These are phyloP conservation scores for Neurospora crassa DNA, from an alignment of 2,329 filamentous ascomycete genomes.

Conservation along the genomic window DNA sequence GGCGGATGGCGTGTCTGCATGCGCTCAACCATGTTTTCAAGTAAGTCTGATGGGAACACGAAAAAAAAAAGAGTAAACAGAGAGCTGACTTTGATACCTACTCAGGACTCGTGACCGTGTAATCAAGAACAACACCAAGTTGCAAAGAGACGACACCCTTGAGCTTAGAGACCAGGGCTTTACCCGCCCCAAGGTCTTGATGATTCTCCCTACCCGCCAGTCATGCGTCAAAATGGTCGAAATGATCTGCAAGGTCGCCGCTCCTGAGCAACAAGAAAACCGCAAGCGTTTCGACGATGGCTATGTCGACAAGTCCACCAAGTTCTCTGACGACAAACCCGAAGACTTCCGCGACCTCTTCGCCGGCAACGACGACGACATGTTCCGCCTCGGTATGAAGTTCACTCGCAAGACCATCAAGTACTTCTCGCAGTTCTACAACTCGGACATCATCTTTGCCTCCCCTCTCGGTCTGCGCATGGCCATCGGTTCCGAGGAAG, in stretches of 20 bases:
- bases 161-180: slow-evolving; percentile 91
- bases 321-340: slow-evolving; percentile 64
- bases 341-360: slow-evolving; percentile 86
- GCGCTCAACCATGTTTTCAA: slow-evolving; percentile 89
- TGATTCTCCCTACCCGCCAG: slow-evolving; percentile 81
- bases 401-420: slow-evolving; percentile 95
- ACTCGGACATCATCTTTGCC: slow-evolving; percentile 87
- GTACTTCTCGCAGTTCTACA: slow-evolving; percentile 92
- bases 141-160: slow-evolving; percentile 53
- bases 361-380: slow-evolving; percentile 91
- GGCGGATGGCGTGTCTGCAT: slow-evolving; percentile 69
- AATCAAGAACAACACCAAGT: slow-evolving; percentile 80
- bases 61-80: no score
- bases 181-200: slow-evolving; percentile 84
- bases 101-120: slow-evolving; percentile 73
- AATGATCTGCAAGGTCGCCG: slow-evolving; percentile 63
- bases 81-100: slow-evolving; percentile 4
- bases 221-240: slow-evolving; percentile 73
- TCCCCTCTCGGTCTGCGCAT: slow-evolving; percentile 84
- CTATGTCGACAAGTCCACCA: slow-evolving; percentile 61
- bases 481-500: slow-evolving; percentile 73
- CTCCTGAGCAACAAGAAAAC: slow-evolving; percentile 89
- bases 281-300: slow-evolving; percentile 82
- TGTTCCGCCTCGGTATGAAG: slow-evolving; percentile 92
- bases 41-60: slow-evolving; percentile 28